phyloP scores from a whole-genome alignment of 106 monocot species.

The Vanilla planifolia region DNA sequence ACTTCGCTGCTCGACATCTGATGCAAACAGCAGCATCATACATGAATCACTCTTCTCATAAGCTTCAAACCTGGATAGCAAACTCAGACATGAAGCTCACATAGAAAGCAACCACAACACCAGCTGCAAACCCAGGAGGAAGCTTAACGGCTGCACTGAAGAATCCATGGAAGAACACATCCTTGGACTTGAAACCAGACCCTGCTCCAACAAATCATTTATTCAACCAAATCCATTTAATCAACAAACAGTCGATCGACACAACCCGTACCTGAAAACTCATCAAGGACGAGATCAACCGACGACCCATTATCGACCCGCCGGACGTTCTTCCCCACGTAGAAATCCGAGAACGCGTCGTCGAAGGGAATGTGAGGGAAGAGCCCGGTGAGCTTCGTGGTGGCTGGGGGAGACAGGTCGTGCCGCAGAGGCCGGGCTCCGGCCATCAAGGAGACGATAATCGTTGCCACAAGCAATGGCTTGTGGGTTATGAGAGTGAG shows the following conservation, averaged over 20 bases:
- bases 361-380: conserved; percentile 18
- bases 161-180: conserved; percentile 38
- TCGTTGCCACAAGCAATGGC: neutral
- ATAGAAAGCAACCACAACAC: conserved; percentile 56
- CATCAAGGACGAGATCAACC: conserved; percentile 18
- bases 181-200: conserved; percentile 28
- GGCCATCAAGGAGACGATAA: neutral
- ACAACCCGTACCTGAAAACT: conserved; percentile 9
- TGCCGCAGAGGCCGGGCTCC: conserved; percentile 7
- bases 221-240: too few relatives aligned
- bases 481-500: neutral
- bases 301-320: conserved; percentile 17
- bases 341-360: conserved; percentile 11
- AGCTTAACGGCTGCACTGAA: conserved; percentile 50
- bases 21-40: too few relatives aligned
- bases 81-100: conserved; percentile 18
- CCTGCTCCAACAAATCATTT: conserved; percentile 19
- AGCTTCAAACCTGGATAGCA: neutral
- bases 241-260: neutral
- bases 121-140: conserved; percentile 40
- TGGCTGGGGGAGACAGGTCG: conserved; percentile 7
- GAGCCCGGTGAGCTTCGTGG: conserved; percentile 9
- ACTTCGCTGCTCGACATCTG: conserved; percentile 41
- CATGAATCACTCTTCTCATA: too few relatives aligned
- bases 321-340: conserved; percentile 21